A percentile compares a stretch with the other conserved stretches of the same genome.
Conservation (phyloP, 2,329 filamentous ascomycete genomes). For the Aureobasidium leucospermi region DNA sequence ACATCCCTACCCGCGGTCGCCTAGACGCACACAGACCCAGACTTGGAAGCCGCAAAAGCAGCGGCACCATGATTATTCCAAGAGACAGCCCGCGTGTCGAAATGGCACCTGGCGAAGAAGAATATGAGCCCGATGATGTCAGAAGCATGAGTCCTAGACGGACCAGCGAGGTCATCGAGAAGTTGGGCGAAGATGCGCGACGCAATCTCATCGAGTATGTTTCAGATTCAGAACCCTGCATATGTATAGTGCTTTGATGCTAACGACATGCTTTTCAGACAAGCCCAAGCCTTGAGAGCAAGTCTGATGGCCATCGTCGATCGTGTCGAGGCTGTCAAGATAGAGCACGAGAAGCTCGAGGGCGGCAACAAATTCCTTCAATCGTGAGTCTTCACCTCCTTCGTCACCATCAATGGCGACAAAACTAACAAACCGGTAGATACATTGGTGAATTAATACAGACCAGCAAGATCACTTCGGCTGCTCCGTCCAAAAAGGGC, state of each 20-base stretch:
- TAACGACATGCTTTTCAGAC: slow-evolving; percentile 44
- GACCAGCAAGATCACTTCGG: slow-evolving; percentile 53
- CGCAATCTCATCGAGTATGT: slow-evolving; percentile 55
- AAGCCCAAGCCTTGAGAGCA: slow-evolving; percentile 81
- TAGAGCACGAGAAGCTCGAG: slow-evolving; percentile 93
- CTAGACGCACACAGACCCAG: slow-evolving; percentile 39
- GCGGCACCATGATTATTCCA: slow-evolving; percentile 71
- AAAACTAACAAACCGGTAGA: slow-evolving; percentile 40
- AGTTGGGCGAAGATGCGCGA: slow-evolving; percentile 74
- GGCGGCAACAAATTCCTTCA: slow-evolving; percentile 95
- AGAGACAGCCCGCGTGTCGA: slow-evolving; percentile 64
- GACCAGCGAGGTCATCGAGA: slow-evolving; percentile 85
- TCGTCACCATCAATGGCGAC: neutral
- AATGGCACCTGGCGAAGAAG: slow-evolving; percentile 54
- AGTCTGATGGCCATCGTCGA: slow-evolving; percentile 85
- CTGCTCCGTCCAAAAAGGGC: slow-evolving; percentile 44
- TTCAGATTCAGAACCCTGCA: neutral
- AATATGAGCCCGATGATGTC: slow-evolving; percentile 80
- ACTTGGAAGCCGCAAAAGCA: slow-evolving; percentile 65
- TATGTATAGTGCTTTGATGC: neutral
- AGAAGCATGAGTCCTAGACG: slow-evolving; percentile 89
- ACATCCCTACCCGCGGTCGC: slow-evolving; percentile 3
- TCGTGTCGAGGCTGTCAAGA: slow-evolving; percentile 87
- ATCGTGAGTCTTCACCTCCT: slow-evolving; percentile 35
- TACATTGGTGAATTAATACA: slow-evolving; percentile 96